Base-by-base conservation (phyloP, 23 red algal species). In the Gracilaria caudata region DNA sequence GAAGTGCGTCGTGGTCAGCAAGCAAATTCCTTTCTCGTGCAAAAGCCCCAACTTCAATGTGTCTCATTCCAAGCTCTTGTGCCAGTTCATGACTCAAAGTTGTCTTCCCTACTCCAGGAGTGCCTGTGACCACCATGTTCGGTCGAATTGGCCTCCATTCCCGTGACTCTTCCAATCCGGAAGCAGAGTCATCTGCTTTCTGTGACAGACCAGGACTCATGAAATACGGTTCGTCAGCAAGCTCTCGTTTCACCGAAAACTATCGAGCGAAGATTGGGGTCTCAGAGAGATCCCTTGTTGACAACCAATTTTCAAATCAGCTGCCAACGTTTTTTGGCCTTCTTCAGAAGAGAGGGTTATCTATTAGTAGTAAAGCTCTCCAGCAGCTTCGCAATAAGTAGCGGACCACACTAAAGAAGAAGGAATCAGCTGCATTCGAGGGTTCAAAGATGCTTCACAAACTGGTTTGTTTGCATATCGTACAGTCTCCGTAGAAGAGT, bases 101-200 rank as follows among this genome's bases (percentile, higher is more conserved):
- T 19, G 74, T 83, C 24, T 94, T 89, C 17, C 84, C 80, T 7
- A 78, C 83, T 41, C 94, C 94, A 9, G 94, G 94, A 17, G 94
- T 96, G 44, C 94, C 94, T 24, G 94, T 96, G 45, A 96, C n/a
- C 25, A 96, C 49, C 51, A 96, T 68, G 45, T 96, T 96, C 26
- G 86, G 87, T 60, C 90, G 82, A 23, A 58, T 12, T 46, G 82
- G 65, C 28, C 82, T 2, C 82, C 82, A 86, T 51, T 73, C 82
- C 36, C 21, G 70, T n/a, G 70, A 26, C 13, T 75, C 70, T 26
- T 49, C 23, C 70, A 29, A 47, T 33, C 43, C 1, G 14, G 47
- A 0, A 36, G 70, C 29, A 24, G 70, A 47, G 3, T 47, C 70
- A 21, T 33, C 70, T 16, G 70, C 37, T 75, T 47, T 25, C 9